These are phyloP conservation scores for Alternaria rosae DNA, from an alignment of 2,329 filamentous ascomycete genomes.

Conservation along the genomic window DNA sequence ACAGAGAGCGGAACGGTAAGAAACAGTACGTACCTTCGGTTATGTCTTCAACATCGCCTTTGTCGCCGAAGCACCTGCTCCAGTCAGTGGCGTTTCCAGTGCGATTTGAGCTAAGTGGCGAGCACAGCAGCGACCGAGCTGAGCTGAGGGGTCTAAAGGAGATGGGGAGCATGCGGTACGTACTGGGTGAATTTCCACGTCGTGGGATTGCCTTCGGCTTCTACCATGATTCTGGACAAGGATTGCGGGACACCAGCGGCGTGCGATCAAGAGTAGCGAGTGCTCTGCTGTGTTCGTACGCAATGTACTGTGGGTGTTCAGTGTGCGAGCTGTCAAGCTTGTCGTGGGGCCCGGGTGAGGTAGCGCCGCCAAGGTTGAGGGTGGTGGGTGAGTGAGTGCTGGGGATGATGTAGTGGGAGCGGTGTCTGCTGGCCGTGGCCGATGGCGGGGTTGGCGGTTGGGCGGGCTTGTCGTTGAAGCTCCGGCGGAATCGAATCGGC, in stretches of 20 bases:
- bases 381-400: constrained; percentile 27
- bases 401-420: constrained; percentile 37
- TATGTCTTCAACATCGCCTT: constrained; percentile 98
- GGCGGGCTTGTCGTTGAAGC: constrained; percentile 13
- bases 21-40: constrained; percentile 75
- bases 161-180: constrained; percentile 48
- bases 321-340: constrained; percentile 20
- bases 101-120: not conserved
- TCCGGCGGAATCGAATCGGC: constrained; percentile 23
- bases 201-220: constrained; percentile 90
- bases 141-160: not conserved
- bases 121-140: not conserved
- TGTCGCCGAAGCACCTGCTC: constrained; percentile 95
- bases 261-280: constrained; percentile 22
- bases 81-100: constrained; percentile 30
- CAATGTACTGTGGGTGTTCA: constrained; percentile 5
- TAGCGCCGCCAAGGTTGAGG: constrained; percentile 43
- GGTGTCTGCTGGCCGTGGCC: constrained; percentile 31
- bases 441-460: constrained; percentile 26
- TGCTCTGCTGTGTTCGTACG: constrained; percentile 14
- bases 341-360: constrained; percentile 21
- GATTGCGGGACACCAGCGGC: constrained; percentile 15
- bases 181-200: constrained; percentile 99
- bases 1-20: constrained; percentile 1
- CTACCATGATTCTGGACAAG: constrained; percentile 77